These are phyloP conservation scores for Xylaria bambusicola DNA, from an alignment of 495 filamentous ascomycete species.

Conservation along the genomic window DNA sequence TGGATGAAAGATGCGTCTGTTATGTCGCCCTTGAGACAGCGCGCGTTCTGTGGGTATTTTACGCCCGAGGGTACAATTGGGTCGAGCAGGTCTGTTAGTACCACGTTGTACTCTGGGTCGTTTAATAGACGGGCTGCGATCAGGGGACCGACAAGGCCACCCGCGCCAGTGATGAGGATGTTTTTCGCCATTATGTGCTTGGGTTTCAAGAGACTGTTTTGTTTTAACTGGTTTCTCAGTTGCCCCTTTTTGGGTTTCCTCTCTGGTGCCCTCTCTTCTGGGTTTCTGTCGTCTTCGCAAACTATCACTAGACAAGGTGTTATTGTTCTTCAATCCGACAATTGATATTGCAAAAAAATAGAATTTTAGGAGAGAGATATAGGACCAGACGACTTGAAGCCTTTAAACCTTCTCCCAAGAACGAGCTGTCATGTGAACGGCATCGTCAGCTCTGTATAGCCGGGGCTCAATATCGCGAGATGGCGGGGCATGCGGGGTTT, in stretches of 20 bases:
- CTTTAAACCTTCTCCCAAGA: too few relatives aligned
- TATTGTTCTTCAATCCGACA: too few relatives aligned
- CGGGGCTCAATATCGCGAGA: neutral
- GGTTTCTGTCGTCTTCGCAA: too few relatives aligned
- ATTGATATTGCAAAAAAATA: too few relatives aligned
- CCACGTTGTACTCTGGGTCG: slow-evolving; percentile 55
- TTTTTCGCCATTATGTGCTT: slow-evolving; percentile 43
- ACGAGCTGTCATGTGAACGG: neutral
- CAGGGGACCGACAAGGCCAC: slow-evolving; percentile 70
- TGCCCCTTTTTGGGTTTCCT: neutral
- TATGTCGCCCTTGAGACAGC: slow-evolving; percentile 64
- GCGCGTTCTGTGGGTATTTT: slow-evolving; percentile 54
- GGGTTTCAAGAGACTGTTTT: neutral
- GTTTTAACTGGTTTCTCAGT: neutral
- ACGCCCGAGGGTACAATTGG: slow-evolving; percentile 56
- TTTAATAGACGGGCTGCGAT: slow-evolving; percentile 64
- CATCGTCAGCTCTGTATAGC: neutral
- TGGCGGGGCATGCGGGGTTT: slow-evolving; percentile 7
- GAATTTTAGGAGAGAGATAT: too few relatives aligned
- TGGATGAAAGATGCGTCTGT: slow-evolving; percentile 51
- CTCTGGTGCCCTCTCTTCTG: neutral
- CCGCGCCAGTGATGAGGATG: slow-evolving; percentile 73
- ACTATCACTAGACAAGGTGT: too few relatives aligned
- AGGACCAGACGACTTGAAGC: too few relatives aligned
- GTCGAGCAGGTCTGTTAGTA: slow-evolving; percentile 65